Evolutionary conservation across 371 early-diverging fungal species (phyloP), one percentile per base, ranked within the genome.

Genomic region (Actinomucor elegans): DNA sequence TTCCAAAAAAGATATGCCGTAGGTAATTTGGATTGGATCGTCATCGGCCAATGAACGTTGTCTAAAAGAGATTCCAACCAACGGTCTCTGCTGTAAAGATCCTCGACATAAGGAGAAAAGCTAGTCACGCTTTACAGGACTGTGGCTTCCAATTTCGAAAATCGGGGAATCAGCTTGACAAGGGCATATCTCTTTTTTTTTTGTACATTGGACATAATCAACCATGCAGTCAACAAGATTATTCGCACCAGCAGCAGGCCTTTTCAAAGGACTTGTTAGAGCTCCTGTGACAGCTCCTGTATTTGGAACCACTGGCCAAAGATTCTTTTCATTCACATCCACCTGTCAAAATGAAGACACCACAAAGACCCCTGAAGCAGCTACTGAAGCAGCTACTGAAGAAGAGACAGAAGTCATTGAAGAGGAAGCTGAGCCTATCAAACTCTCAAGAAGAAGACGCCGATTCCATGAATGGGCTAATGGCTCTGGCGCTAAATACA

Each of bases 401-500:
- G 33, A 35, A 48, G 42, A 11, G 1, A 23, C 24, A 27, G 62
- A 27, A 31, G 57, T 31, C n/a, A 55, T 45, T 20, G 55, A 41
- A 10, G 61, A 63, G 33, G 59, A 66, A 35, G 55, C 42, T 9
- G 71, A 72, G 27, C 72, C 75, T 41, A 38, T 74, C 48, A 75
- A 70, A 28, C 36, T 66, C n/a, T 73, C 75, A 14, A 67, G 71
- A 29, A 66, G 75, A 64, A 61, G 75, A 59, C 68, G 69, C 35
- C 54, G 52, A 43, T 75, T 75, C 34, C 70, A 72, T 41, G 73
- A 68, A 46, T 78, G 79, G 79, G 58, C 49, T 28, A 48, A 64
- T 17, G 67, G 57, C n/a, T 35, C 28, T n/a, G 71, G 75, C 36
- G 55, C 62, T 14, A 68, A 64, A 51, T 78, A 50, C 24, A 58